These are phyloP conservation scores for Syzygium jambos DNA, from an alignment of 345 rosid species.

Conservation along the genomic window DNA sequence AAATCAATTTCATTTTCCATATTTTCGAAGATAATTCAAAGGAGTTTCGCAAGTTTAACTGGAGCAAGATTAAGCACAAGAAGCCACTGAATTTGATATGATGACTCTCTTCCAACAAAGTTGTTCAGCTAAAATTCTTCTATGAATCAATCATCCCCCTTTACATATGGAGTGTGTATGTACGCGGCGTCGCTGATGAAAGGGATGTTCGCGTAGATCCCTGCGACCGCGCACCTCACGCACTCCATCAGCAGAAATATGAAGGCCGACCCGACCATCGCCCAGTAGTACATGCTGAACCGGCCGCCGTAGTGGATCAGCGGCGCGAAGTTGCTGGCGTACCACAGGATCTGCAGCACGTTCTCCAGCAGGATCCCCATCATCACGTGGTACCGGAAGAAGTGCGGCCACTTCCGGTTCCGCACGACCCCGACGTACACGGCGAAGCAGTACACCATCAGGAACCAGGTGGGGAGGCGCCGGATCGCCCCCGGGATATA, in stretches of 20 bases:
- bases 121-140: not conserved
- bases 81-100: not conserved
- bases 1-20: not conserved
- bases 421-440: conserved; percentile 52
- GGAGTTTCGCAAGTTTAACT: not conserved
- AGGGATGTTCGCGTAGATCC: conserved; percentile 52
- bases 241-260: conserved; percentile 54
- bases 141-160: conserved; percentile 18
- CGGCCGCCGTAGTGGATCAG: conserved; percentile 60
- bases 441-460: conserved; percentile 51
- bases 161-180: conserved; percentile 54
- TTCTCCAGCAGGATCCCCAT: conserved; percentile 84
- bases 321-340: conserved; percentile 61
- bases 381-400: conserved; percentile 79
- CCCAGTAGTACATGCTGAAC: conserved; percentile 69
- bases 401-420: conserved; percentile 70
- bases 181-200: conserved; percentile 62
- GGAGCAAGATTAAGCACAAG: not conserved
- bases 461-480: conserved; percentile 68
- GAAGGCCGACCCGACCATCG: conserved; percentile 44
- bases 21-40: not conserved
- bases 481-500: conserved; percentile 66
- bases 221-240: conserved; percentile 57
- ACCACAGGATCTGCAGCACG: conserved; percentile 56
- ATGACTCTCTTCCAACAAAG: not conserved